A percentile compares a stretch with the other conserved stretches of the same genome.
phyloP scores from a whole-genome alignment of 2,329 filamentous ascomycete genomes.

The Didymella arachidicola region DNA sequence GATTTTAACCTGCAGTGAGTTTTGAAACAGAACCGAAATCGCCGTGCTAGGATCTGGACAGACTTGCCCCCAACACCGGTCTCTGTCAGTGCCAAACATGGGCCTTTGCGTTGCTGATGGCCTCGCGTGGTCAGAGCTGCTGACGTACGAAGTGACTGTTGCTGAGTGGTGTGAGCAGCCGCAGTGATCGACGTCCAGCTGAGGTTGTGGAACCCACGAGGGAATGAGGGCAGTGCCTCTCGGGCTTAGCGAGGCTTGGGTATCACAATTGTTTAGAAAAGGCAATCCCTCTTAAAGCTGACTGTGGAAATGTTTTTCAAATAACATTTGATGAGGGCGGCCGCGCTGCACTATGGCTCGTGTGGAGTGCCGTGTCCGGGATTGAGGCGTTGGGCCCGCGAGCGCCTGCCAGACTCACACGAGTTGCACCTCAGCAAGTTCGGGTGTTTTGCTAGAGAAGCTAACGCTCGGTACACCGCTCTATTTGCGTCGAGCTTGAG shows the following conservation, averaged over 20 bases:
- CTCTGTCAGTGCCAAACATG: neutral
- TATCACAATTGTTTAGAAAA: conserved; percentile 6
- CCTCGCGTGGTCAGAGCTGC: conserved; percentile 1
- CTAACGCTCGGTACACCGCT: conserved; percentile 17
- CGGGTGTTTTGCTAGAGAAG: conserved; percentile 19
- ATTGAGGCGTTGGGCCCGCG: conserved; percentile 3
- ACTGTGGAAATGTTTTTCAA: conserved; percentile 8
- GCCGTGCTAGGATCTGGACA: neutral
- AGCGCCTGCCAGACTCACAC: conserved; percentile 17
- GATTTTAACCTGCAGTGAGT: conserved; percentile 9
- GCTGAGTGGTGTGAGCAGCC: conserved; percentile 10
- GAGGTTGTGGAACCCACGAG: conserved; percentile 10
- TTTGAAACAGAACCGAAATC: conserved; percentile 4
- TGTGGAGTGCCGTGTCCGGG: conserved; percentile 7
- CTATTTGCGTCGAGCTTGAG: conserved; percentile 1
- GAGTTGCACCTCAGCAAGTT: conserved; percentile 1
- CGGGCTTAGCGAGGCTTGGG: conserved; percentile 15
- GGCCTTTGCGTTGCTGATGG: neutral
- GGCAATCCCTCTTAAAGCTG: conserved; percentile 14
- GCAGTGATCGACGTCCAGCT: conserved; percentile 12
- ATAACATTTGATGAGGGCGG: conserved; percentile 8
- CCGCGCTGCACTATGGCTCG: conserved; percentile 14
- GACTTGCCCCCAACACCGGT: neutral
- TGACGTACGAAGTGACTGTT: conserved; percentile 8
- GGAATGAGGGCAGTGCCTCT: conserved; percentile 11